Conservation (phyloP, 495 filamentous ascomycete species). For the Neurospora sp. region DNA sequence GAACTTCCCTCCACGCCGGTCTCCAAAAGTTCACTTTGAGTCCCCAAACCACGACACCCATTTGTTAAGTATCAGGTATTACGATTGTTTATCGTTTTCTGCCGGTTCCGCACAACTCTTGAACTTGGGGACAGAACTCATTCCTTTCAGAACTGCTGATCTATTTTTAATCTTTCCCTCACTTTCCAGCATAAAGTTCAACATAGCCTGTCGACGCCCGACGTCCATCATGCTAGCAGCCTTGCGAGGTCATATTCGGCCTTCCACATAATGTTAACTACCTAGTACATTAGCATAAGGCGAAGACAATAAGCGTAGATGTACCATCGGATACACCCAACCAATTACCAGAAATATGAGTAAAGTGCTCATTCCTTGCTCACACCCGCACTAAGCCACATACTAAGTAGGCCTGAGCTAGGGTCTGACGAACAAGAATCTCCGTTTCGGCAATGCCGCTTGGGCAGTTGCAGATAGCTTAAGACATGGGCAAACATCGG, state of each 20-base stretch:
- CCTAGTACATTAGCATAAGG: neutral
- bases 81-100: neutral
- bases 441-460: neutral
- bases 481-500: neutral
- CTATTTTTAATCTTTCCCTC: neutral
- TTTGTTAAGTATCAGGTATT: neutral
- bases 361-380: neutral
- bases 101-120: neutral
- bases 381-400: neutral
- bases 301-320: no score
- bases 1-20: neutral
- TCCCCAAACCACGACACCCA: neutral
- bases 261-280: neutral
- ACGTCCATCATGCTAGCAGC: neutral
- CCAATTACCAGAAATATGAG: neutral
- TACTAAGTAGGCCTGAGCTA: neutral
- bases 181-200: neutral
- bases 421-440: neutral
- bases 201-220: neutral
- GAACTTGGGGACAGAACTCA: neutral
- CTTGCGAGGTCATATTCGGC: neutral
- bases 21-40: neutral
- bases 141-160: neutral
- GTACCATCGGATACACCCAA: neutral
- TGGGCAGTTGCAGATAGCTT: neutral